Evolutionary conservation across 108 stramenopile genomes (phyloP).

Genomic region (Cyclotella sp.): DNA sequence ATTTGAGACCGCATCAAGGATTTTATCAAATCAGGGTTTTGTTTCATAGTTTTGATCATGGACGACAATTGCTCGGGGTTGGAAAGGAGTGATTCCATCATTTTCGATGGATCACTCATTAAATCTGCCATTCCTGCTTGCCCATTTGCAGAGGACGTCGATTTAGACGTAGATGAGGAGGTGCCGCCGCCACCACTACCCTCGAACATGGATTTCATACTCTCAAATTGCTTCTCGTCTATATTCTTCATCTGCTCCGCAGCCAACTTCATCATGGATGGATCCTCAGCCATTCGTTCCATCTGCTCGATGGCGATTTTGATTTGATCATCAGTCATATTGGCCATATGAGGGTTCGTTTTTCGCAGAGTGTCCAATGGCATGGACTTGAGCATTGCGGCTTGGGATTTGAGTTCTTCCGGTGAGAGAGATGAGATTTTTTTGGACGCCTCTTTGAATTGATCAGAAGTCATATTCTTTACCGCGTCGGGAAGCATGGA

Average conservation of each 20-base stretch:
- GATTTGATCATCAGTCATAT: constrained; percentile 71
- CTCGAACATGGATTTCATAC: constrained; percentile 47
- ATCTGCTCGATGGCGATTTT: constrained; percentile 64
- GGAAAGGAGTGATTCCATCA: constrained; percentile 62
- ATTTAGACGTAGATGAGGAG: background rate
- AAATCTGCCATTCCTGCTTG: constrained; percentile 1
- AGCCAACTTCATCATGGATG: constrained; percentile 74
- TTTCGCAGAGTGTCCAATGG: constrained; percentile 58
- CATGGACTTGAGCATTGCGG: constrained; percentile 63
- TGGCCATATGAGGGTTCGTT: constrained; percentile 71
- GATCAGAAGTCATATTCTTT: constrained; percentile 55
- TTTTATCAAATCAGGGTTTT: constrained; percentile 80
- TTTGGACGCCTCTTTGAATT: constrained; percentile 25
- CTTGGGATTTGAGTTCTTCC: constrained; percentile 69
- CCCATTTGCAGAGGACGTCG: constrained; percentile 12
- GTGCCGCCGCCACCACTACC: constrained; percentile 6
- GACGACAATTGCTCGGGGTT: constrained; percentile 66
- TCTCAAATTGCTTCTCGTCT: constrained; percentile 61
- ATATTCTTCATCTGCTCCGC: constrained; percentile 71
- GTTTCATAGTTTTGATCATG: constrained; percentile 71
- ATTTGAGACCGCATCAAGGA: constrained; percentile 46
- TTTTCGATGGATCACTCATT: constrained; percentile 57
- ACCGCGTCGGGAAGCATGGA: background rate
- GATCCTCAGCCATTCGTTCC: constrained; percentile 77
- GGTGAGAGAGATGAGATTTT: constrained; percentile 69